These are phyloP conservation scores for Pisolithus thermaeus DNA, from an alignment of 1,284 basidiomycete species.

Conservation along the genomic window DNA sequence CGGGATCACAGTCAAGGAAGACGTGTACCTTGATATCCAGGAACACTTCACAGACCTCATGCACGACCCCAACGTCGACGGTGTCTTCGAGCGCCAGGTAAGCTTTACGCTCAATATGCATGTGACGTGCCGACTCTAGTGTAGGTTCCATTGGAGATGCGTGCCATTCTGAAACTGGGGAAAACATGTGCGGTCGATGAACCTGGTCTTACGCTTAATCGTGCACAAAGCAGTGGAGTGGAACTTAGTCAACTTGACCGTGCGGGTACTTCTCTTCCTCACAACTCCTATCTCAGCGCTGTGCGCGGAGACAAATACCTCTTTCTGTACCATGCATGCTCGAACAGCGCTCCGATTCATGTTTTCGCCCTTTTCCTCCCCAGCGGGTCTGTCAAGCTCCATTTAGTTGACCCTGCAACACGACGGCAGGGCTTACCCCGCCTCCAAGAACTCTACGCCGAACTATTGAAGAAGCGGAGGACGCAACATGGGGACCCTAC, in stretches of 20 bases:
- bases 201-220: conserved; percentile 68
- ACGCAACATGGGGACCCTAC: conserved; percentile 34
- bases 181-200: conserved; percentile 75
- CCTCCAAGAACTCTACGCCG: conserved; percentile 68
- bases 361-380: conserved; percentile 90
- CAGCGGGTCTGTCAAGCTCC: conserved; percentile 67
- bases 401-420: conserved; percentile 87
- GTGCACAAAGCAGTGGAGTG: conserved; percentile 81
- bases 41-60: conserved; percentile 89
- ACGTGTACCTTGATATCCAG: conserved; percentile 78
- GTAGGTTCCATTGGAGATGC: conserved; percentile 80
- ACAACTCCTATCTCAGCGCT: conserved; percentile 72
- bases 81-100: conserved; percentile 91
- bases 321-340: conserved; percentile 87
- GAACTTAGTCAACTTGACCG: conserved; percentile 82
- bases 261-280: conserved; percentile 51
- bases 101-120: conserved; percentile 9
- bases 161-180: conserved; percentile 83
- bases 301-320: conserved; percentile 76
- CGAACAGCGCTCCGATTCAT: conserved; percentile 73
- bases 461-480: conserved; percentile 46
- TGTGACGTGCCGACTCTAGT: conserved; percentile 4
- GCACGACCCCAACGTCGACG: conserved; percentile 94
- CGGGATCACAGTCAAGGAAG: conserved; percentile 81
- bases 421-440: conserved; percentile 79